A percentile compares a stretch with the other conserved stretches of the same genome.
Evolutionary conservation across 306 rosid species (phyloP).

Genomic region (Datisca glomerata): DNA sequence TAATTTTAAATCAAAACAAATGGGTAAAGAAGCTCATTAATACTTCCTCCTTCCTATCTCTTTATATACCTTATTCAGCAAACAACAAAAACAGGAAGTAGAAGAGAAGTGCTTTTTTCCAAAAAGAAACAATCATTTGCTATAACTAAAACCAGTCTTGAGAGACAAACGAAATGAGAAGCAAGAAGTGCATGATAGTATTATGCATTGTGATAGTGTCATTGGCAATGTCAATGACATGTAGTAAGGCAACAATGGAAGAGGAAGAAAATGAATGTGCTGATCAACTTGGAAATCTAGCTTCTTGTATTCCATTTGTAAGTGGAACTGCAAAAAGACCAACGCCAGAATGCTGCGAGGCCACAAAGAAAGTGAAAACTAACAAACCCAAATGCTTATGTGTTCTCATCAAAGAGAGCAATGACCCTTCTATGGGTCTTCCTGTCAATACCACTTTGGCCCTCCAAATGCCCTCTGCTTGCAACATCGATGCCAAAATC

Average conservation of each 20-base stretch:
- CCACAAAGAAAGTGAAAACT: slow-evolving; percentile 11
- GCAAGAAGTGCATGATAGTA: background rate
- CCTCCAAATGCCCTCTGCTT: slow-evolving; percentile 16
- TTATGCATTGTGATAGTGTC: slow-evolving; percentile 8
- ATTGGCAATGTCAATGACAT: slow-evolving; percentile 5
- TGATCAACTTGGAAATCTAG: slow-evolving; percentile 11
- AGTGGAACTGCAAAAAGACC: slow-evolving; percentile 15
- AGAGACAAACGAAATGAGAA: slow-evolving; percentile 5
- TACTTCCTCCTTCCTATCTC: too few relatives aligned
- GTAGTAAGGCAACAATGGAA: slow-evolving; percentile 11
- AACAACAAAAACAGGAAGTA: background rate
- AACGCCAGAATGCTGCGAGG: slow-evolving; percentile 10
- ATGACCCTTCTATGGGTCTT: slow-evolving; percentile 17
- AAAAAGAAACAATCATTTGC: too few relatives aligned
- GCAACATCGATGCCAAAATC: slow-evolving; percentile 18
- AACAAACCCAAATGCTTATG: slow-evolving; percentile 20
- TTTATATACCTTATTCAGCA: background rate
- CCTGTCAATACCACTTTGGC: slow-evolving; percentile 18
- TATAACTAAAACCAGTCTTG: too few relatives aligned
- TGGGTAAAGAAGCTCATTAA: background rate
- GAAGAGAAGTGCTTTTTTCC: too few relatives aligned
- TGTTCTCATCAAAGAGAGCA: slow-evolving; percentile 17
- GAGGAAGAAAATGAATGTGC: slow-evolving; percentile 13
- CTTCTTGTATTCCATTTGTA: slow-evolving; percentile 14
- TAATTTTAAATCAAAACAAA: background rate